These are phyloP conservation scores for Cutaneotrichosporon sp. DNA, from an alignment of 1,284 basidiomycete species.

Conservation along the genomic window DNA sequence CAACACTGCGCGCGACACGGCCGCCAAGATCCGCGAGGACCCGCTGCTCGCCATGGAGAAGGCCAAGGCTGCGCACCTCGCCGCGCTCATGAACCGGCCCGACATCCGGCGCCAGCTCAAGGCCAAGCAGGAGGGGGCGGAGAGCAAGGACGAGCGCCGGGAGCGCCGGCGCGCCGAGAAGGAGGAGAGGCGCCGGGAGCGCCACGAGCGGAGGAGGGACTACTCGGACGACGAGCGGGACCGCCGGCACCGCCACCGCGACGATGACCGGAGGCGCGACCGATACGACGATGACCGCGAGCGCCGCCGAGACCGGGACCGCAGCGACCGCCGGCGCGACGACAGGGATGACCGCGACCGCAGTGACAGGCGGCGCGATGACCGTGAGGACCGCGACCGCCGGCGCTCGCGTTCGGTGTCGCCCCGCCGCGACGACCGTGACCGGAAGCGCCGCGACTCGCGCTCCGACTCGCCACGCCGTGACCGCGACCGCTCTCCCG, in stretches of 20 bases:
- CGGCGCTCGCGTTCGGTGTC: constrained; percentile 1
- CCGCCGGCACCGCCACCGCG: constrained; percentile 8
- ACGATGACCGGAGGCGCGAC: constrained; percentile 11
- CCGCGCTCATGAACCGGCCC: constrained; percentile 87
- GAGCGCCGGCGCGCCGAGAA: constrained; percentile 64
- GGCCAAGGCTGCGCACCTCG: constrained; percentile 91
- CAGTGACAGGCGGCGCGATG: constrained; percentile 25
- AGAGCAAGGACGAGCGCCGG: constrained; percentile 61
- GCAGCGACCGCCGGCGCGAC: constrained; percentile 19
- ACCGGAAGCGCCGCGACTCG: not conserved
- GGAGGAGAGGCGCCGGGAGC: constrained; percentile 30
- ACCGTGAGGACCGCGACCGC: constrained; percentile 25
- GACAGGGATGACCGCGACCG: constrained; percentile 28
- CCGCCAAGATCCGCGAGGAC: constrained; percentile 93
- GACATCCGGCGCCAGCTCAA: constrained; percentile 79
- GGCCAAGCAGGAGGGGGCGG: constrained; percentile 63
- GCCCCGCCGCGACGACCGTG: not conserved
- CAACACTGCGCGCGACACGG: constrained; percentile 83
- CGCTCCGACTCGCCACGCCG: constrained; percentile 7
- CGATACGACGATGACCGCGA: constrained; percentile 15
- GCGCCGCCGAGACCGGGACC: constrained; percentile 13
- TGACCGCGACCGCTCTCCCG: constrained; percentile 25
- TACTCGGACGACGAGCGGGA: constrained; percentile 18
- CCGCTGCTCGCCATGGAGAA: constrained; percentile 95
- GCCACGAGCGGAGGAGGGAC: constrained; percentile 19